Base-by-base conservation (phyloP, 164 flowering plant genomes). In the Vitis amurensis region DNA sequence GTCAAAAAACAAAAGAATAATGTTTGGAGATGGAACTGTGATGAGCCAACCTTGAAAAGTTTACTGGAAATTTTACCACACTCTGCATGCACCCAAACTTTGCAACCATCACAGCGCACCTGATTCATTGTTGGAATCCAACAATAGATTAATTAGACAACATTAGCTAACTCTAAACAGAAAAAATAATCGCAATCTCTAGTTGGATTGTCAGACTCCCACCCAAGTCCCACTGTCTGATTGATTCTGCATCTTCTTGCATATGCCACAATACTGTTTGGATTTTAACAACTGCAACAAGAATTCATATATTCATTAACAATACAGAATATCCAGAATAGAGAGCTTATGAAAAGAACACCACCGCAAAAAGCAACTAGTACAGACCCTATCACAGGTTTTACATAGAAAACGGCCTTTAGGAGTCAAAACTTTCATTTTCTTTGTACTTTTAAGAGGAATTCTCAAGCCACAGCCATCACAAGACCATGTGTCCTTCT, bases 51-150 rank as follows among this genome's bases (percentile, higher is more conserved):
- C 99, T 93, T 87, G 66, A 90, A 85, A 76, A 56, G 82, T 63
- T 75, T 81, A 70, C 79, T 78, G 11, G 91, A 85, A 71, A 90
- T 84, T 71, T 88, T 86, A 80, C 84, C 98, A 80, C 98, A 93
- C 73, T 89, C 96, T 9, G 98, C 94, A 74, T 95, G 98, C 59
- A 95, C 88, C 99, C 98, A 95, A 66, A 91, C 94, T 81, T 93
- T 88, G 81, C 99, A 95, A 63, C 98, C 94, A 87, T 88, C 90
- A 74, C 99, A 95, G 3, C 91, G 87, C 47, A 14, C 49, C 12
- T 14, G 44, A 37, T 37, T 3, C 7, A 6, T 37, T 6, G 7
- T 37, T 37, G 44, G 44, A 3, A 37, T 37, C 44, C 44, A 37
- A 37, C 44, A 37, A 37, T 37, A 37, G 44, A 37, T 37, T 7